Base-by-base conservation (phyloP, 345 rosid genomes). In the Chamaenerion angustifolium region DNA sequence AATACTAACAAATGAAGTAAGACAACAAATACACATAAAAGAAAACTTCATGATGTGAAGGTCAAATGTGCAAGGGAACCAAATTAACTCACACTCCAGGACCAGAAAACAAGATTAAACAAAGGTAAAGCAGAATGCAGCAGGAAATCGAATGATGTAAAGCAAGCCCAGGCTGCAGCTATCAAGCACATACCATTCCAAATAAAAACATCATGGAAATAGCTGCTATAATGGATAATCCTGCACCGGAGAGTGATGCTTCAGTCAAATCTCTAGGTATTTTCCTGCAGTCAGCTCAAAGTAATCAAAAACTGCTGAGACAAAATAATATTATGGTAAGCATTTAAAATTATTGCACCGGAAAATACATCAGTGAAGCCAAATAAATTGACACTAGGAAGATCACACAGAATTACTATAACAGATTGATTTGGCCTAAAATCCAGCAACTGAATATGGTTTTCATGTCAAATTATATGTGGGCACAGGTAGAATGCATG, bases 201-300 rank as follows among this genome's bases (percentile, higher is more conserved):
- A 93, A 93, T 71, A 93, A 76, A 75, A 92, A 76, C 59, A 92
- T 12, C 90, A 92, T 92, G 51, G 74, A 54, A 8, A 92, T 74
- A 10, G 96, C 99, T 10, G 99, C 95, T 60, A 82, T 16, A 25
- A 93, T 76, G 10, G 99, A 93, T 65, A 88, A 67, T 67, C 96
- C 99, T 41, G 96, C 97, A 61, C 99, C 97, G 10, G 96, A 88
- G 31, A 93, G 56, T 42, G 96, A 80, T 40, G 99, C 99, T 73
- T 88, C 96, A 0, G 99, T 93, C 80, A 93, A 81, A 73, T 93
- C 99, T 68, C 99, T 81, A 11, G 99, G 99, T 51, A 88, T 93
- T 79, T 88, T 93, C 84, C 99, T 93, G 89, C 55, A 70, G 8
- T 11, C 55, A 52, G 16, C 13, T 50, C 54, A 31, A 31, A 31